Evolutionary conservation across 495 filamentous ascomycete species (phyloP).

Genomic region (Cercophora samala): DNA sequence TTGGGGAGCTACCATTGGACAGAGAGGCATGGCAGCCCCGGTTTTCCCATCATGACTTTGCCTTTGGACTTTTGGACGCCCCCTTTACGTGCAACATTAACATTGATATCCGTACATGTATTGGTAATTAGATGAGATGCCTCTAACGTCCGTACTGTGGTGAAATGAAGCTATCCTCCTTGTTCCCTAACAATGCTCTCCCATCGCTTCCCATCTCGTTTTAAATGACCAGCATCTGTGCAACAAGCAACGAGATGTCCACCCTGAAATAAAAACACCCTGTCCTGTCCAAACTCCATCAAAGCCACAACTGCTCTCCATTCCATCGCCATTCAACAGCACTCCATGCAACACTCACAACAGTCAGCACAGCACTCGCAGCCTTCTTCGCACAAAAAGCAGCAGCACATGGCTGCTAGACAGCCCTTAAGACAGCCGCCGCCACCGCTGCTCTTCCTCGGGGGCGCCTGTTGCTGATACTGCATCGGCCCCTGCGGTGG

Average conservation of each 20-base stretch:
- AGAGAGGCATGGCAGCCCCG: background rate
- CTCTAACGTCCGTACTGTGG: too few relatives aligned
- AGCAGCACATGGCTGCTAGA: constrained; percentile 70
- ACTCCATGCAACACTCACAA: constrained; percentile 61
- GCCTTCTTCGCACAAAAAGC: constrained; percentile 72
- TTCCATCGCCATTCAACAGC: constrained; percentile 37
- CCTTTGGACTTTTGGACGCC: too few relatives aligned
- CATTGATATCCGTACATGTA: too few relatives aligned
- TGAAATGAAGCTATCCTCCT: background rate
- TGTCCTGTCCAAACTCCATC: background rate
- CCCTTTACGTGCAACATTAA: too few relatives aligned
- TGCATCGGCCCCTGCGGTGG: constrained; percentile 39
- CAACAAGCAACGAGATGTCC: too few relatives aligned
- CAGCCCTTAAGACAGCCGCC: constrained; percentile 63
- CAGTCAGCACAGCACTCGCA: constrained; percentile 76
- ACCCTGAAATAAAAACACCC: background rate
- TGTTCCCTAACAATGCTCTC: background rate
- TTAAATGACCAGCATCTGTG: background rate
- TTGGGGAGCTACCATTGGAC: background rate
- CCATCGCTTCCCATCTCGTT: background rate
- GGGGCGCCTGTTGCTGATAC: constrained; percentile 59
- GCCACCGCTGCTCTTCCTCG: constrained; percentile 47
- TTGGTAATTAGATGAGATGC: too few relatives aligned
- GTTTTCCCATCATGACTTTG: background rate
- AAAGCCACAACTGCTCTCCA: too few relatives aligned